These are phyloP conservation scores for Candida arabinofermentans DNA, from an alignment of 805 yeast genomes.

Conservation along the genomic window DNA sequence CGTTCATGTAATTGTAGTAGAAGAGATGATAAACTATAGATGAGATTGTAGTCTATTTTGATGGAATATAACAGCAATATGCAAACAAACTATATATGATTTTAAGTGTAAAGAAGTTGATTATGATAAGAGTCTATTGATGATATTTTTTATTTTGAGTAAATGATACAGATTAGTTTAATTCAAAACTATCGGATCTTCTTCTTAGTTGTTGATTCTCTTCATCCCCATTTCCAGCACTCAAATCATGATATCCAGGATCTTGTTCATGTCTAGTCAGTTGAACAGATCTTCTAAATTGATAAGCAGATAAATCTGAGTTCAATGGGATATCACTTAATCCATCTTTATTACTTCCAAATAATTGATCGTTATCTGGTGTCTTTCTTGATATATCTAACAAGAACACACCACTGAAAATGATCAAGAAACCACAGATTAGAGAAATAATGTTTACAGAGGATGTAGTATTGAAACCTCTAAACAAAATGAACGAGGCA, in stretches of 20 bases:
- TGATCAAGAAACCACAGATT: slow-evolving; percentile 79
- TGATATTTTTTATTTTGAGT: too few relatives aligned
- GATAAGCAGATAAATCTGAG: slow-evolving; percentile 70
- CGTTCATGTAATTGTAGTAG: too few relatives aligned
- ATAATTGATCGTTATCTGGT: slow-evolving; percentile 42
- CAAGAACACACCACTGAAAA: slow-evolving; percentile 82
- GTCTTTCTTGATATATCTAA: slow-evolving; percentile 72
- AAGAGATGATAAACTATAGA: too few relatives aligned
- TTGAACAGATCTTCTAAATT: slow-evolving; percentile 76
- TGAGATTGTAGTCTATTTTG: too few relatives aligned
- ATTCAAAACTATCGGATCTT: slow-evolving; percentile 59
- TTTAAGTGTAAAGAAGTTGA: too few relatives aligned
- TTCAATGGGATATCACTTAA: slow-evolving; percentile 69
- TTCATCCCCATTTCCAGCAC: slow-evolving; percentile 29
- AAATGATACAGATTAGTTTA: slow-evolving; percentile 31
- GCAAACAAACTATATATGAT: too few relatives aligned
- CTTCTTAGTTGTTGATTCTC: slow-evolving; percentile 53
- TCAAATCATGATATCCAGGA: slow-evolving; percentile 20
- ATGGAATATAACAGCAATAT: too few relatives aligned
- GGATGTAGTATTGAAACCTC: slow-evolving; percentile 82
- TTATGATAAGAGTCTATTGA: too few relatives aligned
- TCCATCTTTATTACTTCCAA: slow-evolving; percentile 46
- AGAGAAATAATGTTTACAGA: slow-evolving; percentile 77
- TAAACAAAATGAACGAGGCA: slow-evolving; percentile 82
- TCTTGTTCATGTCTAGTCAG: slow-evolving; percentile 37